Conservation (phyloP, 306 rosid species). For the Dryas drummondii region DNA sequence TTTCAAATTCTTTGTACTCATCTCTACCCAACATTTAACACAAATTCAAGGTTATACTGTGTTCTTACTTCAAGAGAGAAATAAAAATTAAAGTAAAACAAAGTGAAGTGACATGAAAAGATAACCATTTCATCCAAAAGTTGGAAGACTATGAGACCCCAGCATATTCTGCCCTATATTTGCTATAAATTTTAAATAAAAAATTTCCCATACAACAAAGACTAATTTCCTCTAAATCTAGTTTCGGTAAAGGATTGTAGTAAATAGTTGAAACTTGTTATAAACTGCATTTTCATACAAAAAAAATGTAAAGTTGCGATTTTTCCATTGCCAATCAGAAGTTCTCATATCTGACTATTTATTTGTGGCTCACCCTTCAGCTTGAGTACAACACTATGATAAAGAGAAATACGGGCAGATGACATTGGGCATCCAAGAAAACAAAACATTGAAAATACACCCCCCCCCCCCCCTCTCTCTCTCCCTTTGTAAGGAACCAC, state of each 20-base stretch:
- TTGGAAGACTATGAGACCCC: neutral
- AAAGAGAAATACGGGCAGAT: neutral
- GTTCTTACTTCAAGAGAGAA: neutral
- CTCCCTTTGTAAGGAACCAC: neutral
- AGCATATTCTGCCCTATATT: neutral
- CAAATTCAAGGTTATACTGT: slow-evolving; percentile 17
- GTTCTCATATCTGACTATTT: neutral
- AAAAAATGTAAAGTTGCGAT: no score
- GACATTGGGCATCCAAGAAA: neutral
- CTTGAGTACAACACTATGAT: neutral
- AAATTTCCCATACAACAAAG: neutral
- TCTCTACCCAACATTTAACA: slow-evolving; percentile 55
- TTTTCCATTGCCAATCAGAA: neutral
- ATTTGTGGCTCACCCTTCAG: neutral
- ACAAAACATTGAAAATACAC: neutral
- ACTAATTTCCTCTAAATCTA: neutral
- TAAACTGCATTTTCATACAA: neutral
- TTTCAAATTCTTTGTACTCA: slow-evolving; percentile 92
- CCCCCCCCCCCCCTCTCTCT: no score
- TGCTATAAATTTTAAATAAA: neutral
- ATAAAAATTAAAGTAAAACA: neutral
- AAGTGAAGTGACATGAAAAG: neutral
- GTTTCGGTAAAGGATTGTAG: neutral
- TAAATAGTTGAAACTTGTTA: neutral
- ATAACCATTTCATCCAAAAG: neutral